Base-by-base conservation (phyloP, 805 yeast species). In the Wickerhamiella spandovensis region DNA sequence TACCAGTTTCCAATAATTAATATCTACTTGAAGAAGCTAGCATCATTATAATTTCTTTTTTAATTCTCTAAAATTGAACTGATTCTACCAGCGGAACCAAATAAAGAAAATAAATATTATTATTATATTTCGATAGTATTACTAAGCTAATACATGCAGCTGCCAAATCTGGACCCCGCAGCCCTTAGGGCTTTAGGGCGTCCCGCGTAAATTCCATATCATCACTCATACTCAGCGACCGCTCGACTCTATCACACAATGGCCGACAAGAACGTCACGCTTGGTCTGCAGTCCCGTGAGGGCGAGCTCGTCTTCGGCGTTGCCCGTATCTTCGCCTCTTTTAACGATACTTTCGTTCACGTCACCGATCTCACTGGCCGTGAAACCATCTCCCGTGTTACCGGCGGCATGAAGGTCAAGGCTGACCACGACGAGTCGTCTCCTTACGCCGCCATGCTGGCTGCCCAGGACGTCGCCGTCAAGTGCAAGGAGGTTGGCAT, bases 341-440 rank as follows among this genome's bases (percentile, higher is more conserved):
- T 89, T 82, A 92, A 92, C 84, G 99, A 92, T 80, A 92, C 99
- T 62, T 92, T 92, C 78, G 99, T 92, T 67, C 99, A 92, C 75
- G 92, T 92, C 67, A 92, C 99, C 68, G 99, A 92, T 81, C 79
- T 89, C 67, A 86, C 97, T 68, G 99, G 98, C 77, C 92, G 90
- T 77, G 99, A 94, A 79, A 92, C 99, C 78, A 90, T 92, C 71
- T 82, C 95, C 79, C 88, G 97, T 79, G 96, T 92, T 67, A 92
- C 98, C 71, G 99, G 99, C 82, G 99, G 98, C 78, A 92, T 92
- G 98, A 92, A 92, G 82, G 99, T 92, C 75, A 92, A 92, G 83
- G 98, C 98, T 69, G 99, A 92, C 81, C 87, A 97, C 81, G 99
- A 94, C 74, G 98, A 92, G 82, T 90, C 97, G 59, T 86, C 98